Percentiles rank a stretch among this genome's conserved stretches.
phyloP scores from a whole-genome alignment of 129 eudicot species.

The Tanacetum coccineum region DNA sequence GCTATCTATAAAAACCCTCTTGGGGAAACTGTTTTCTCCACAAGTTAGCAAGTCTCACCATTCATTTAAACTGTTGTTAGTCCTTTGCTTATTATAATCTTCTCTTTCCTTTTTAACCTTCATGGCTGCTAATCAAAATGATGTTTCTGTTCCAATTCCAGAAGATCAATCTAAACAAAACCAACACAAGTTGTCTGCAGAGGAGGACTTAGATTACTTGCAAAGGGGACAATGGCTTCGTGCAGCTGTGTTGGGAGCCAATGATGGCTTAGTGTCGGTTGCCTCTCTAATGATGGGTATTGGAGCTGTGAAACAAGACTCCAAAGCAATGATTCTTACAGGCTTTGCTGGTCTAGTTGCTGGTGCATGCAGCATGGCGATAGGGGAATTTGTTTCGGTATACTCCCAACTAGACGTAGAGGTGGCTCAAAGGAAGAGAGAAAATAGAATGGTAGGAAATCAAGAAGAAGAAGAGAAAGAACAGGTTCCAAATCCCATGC shows the following conservation, averaged over 20 bases:
- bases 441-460: neutral
- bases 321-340: constrained; percentile 29
- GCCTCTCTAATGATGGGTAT: constrained; percentile 34
- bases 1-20: no score
- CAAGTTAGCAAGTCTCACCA: constrained; percentile 21
- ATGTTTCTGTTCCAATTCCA: constrained; percentile 16
- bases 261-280: constrained; percentile 33
- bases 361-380: constrained; percentile 42
- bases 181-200: constrained; percentile 6
- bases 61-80: neutral
- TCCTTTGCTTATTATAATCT: neutral
- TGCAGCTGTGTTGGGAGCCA: constrained; percentile 35
- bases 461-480: constrained; percentile 11
- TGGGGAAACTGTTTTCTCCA: constrained; percentile 20
- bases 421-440: constrained; percentile 36
- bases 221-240: constrained; percentile 36
- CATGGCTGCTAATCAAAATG: constrained; percentile 25
- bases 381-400: constrained; percentile 36
- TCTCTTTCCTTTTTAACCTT: neutral
- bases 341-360: constrained; percentile 38
- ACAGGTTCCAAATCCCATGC: constrained; percentile 43
- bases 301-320: constrained; percentile 25
- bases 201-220: constrained; percentile 23
- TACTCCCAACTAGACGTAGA: constrained; percentile 33
- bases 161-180: constrained; percentile 13